Evolutionary conservation across 129 eudicot species (phyloP).

Genomic region (Scalesia atractyloides): DNA sequence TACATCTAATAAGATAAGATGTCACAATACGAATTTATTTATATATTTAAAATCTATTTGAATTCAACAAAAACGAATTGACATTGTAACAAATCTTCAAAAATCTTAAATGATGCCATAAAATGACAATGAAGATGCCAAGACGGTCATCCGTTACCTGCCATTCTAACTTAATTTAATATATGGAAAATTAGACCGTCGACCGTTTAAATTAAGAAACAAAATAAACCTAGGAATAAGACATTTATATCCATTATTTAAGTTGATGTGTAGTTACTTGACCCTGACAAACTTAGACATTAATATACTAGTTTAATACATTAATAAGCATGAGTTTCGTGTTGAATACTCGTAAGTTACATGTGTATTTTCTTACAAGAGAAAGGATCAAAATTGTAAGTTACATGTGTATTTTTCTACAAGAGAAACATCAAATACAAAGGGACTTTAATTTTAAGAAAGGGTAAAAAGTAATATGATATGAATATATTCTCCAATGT

Average conservation of each 20-base stretch:
- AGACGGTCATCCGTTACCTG: neutral
- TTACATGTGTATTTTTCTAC: too few relatives aligned
- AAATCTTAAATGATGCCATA: neutral
- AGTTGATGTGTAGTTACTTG: neutral
- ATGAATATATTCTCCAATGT: too few relatives aligned
- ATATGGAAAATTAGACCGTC: neutral
- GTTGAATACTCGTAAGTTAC: neutral
- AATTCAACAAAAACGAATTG: neutral
- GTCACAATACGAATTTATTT: neutral
- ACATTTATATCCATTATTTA: neutral
- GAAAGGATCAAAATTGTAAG: too few relatives aligned
- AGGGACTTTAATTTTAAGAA: too few relatives aligned
- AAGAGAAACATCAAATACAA: too few relatives aligned
- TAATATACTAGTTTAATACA: neutral
- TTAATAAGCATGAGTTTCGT: neutral
- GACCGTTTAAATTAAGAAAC: neutral
- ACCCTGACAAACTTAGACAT: neutral
- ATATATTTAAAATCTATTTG: neutral
- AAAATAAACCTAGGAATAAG: neutral
- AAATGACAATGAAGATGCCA: neutral
- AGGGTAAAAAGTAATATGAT: too few relatives aligned
- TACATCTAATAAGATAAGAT: neutral
- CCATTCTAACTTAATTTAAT: neutral
- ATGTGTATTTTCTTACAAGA: neutral
- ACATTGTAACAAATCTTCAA: neutral